phyloP scores from a whole-genome alignment of 2,329 filamentous ascomycete species.

The Passalora sequoiae region DNA sequence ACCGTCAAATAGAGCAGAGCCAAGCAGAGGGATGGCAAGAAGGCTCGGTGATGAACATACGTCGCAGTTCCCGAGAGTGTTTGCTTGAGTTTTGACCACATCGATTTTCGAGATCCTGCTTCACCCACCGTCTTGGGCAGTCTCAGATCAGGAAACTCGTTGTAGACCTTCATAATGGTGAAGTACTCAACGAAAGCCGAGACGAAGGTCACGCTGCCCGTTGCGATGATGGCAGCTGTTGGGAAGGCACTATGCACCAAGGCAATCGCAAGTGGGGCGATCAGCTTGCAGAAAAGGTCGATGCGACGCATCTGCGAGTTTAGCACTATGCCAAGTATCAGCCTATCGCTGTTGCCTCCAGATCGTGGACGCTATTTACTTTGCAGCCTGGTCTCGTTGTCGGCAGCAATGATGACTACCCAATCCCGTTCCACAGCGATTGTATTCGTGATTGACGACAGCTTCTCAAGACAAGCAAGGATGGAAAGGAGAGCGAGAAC shows the following conservation, averaged over 20 bases:
- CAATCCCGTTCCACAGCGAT: slow-evolving; percentile 69
- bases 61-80: slow-evolving; percentile 24
- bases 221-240: slow-evolving; percentile 45
- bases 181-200: slow-evolving; percentile 51
- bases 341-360: too few relatives aligned
- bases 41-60: slow-evolving; percentile 53
- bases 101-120: neutral
- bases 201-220: slow-evolving; percentile 46
- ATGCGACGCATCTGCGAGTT: slow-evolving; percentile 58
- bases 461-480: slow-evolving; percentile 64
- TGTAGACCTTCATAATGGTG: slow-evolving; percentile 44
- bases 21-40: slow-evolving; percentile 57
- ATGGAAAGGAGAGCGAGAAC: slow-evolving; percentile 39
- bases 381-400: slow-evolving; percentile 30
- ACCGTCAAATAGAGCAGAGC: slow-evolving; percentile 60
- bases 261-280: slow-evolving; percentile 50
- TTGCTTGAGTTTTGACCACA: slow-evolving; percentile 6
- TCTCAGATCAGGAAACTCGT: neutral
- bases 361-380: too few relatives aligned
- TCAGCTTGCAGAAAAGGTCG: slow-evolving; percentile 55
- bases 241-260: slow-evolving; percentile 48
- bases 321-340: slow-evolving; percentile 36
- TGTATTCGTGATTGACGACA: slow-evolving; percentile 59
- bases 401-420: slow-evolving; percentile 50
- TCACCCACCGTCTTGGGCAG: neutral